Evolutionary conservation across 495 filamentous ascomycete genomes (phyloP), one percentile per base, ranked within the genome.

Genomic region (Xylaria cubensis): DNA sequence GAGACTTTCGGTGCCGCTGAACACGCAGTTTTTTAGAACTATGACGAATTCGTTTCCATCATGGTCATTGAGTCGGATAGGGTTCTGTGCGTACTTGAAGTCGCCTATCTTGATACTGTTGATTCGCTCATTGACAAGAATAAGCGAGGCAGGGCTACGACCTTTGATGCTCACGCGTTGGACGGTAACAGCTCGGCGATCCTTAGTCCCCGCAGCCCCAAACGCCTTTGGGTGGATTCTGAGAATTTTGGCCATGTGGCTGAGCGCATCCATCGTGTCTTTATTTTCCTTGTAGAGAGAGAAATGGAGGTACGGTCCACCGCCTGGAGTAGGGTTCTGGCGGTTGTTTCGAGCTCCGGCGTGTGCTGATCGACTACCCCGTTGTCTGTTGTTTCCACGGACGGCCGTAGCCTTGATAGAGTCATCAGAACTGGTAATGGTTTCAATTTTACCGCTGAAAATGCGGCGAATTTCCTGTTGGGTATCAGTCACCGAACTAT

Each of bases 241-340:
- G 42, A 97, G 76, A 21, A 88, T 84, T 58, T 90, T 88, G 0
- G 90, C 89, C 9, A 98, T 83, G 70, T 90, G 91, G 9, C 87
- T 89, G 36, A 97, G 85, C 0, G 92, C 91, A 73, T 99, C 95
- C 94, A 98, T 97, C 2, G 97, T 99, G 76, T 99, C 97, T 75
- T 94, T 94, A 81, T 99, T 99, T 81, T 98, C 96, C 83, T 99
- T 99, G 85, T 95, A 96, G 50, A 99, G 88, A 0, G 93, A 93
- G 77, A 98, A 97, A 80, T 99, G 96, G 9, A 98, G 86, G 77
- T 93, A 95, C 10, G 92, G 89, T 1, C 92, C 94, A 21, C 91
- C 79, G 24, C 34, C 67, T 34, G 70, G 70, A 62, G 61, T 48
- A 51, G 70, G 21, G 42, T 74, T 73, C 34, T 68, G 72, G 46